Evolutionary conservation across 1,139 yeast genomes (phyloP), one percentile per base, ranked within the genome.

Genomic region (Geotrichum histeridarum): DNA sequence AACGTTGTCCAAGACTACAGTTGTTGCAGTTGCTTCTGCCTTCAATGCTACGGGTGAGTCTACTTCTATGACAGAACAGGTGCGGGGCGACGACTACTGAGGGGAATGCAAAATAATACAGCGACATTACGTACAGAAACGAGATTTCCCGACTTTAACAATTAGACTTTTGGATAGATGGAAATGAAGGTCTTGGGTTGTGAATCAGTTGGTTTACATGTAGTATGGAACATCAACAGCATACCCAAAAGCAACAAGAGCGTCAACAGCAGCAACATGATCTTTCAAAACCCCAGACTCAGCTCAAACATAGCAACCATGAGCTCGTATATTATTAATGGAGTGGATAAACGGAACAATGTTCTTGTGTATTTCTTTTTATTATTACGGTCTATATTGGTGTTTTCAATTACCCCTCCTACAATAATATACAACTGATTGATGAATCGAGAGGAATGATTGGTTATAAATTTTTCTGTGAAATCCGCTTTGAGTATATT

Each of bases 201-300:
- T 87, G 37, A 95, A 86, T 44, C 94, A 94, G 2, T 84, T 94
- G 83, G 86, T 95, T 8, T 91, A 86, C 66, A n/a, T n/a, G n/a
- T n/a, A 84, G 86, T 78, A 80, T 88, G 52, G 95, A 87, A 66
- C 87, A 83, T 48, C 61, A 59, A 31, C 67, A 64, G 32, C 65
- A 64, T 42, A 59, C 55, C 57, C 57, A 56, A 55, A 61, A 56
- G 41, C 54, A 54, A 48, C 59, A 59, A 48, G 56, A 52, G 41
- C 54, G 43, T 14, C 47, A 45, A 30, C 27, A 43, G n/a, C 38
- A 43, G 14, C 37, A 33, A 27, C 12, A 32, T 2, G 14, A 35
- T 35, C 38, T 5, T 3, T 3, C 27, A 22, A 22, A 22, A 5
- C 5, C 27, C 27, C 27, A 22, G 5, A 5, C 27, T 22, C 27